phyloP scores from a whole-genome alignment of 768 basidiomycete genomes.

The Boletus speciosus region DNA sequence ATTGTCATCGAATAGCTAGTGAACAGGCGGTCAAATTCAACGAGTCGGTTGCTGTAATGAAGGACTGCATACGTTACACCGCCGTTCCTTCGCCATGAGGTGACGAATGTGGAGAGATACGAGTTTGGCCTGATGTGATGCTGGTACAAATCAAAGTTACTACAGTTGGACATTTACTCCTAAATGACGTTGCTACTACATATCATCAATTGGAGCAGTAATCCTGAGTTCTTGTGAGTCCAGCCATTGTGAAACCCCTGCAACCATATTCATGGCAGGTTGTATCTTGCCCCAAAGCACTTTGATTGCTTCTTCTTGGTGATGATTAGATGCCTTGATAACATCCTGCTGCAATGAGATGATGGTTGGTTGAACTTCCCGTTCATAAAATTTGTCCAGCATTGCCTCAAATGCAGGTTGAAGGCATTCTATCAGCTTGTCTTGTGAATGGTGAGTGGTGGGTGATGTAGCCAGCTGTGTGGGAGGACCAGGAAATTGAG shows the following conservation, averaged over 20 bases:
- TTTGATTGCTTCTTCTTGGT: constrained; percentile 21
- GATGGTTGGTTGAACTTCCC: constrained; percentile 20
- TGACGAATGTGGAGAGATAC: background rate
- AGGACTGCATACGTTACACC: constrained; percentile 30
- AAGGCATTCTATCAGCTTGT: constrained; percentile 19
- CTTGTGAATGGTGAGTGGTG: background rate
- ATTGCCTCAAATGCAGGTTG: constrained; percentile 16
- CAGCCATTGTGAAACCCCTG: constrained; percentile 28
- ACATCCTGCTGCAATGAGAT: constrained; percentile 8
- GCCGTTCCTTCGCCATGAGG: constrained; percentile 20
- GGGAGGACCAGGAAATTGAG: constrained; percentile 1
- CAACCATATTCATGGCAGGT: constrained; percentile 32
- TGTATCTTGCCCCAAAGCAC: constrained; percentile 28
- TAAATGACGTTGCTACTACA: background rate
- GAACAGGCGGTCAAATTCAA: constrained; percentile 2
- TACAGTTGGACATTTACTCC: constrained; percentile 4
- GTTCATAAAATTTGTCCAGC: constrained; percentile 23
- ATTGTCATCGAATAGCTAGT: constrained; percentile 29
- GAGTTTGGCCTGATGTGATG: background rate
- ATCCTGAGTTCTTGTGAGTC: constrained; percentile 27
- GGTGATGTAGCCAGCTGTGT: background rate
- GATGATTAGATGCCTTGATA: constrained; percentile 13
- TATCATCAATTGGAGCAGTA: constrained; percentile 17
- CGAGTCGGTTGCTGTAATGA: background rate
- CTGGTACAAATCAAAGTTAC: constrained; percentile 17